Percentiles rank a stretch among this genome's conserved stretches.
These are phyloP conservation scores for Helicocarpus griseus DNA, from an alignment of 2,329 filamentous ascomycete species.

Conservation along the genomic window DNA sequence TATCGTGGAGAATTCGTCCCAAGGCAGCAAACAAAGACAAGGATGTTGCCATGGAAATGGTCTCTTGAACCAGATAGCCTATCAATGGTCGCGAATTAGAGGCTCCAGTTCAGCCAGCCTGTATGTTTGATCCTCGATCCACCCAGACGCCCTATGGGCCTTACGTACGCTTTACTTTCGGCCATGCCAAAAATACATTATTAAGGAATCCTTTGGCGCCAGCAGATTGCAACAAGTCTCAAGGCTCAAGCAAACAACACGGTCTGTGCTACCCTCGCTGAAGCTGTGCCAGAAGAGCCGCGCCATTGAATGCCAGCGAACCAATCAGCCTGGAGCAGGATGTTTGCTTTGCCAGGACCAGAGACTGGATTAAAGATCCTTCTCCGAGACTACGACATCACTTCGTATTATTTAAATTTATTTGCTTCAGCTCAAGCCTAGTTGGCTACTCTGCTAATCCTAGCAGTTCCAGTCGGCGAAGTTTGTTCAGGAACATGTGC, in stretches of 20 bases:
- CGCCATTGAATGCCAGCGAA: neutral
- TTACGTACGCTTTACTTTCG: neutral
- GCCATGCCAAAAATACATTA: neutral
- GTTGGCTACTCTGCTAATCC: too few relatives aligned
- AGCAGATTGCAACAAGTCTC: neutral
- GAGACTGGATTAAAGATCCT: neutral
- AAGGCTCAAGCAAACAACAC: neutral
- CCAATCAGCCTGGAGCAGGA: neutral
- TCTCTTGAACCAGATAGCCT: neutral
- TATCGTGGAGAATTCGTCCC: neutral
- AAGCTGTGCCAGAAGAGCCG: too few relatives aligned
- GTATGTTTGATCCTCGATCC: neutral
- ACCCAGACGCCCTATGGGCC: neutral
- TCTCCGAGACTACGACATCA: neutral
- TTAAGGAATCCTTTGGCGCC: too few relatives aligned
- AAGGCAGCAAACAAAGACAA: slow-evolving; percentile 1
- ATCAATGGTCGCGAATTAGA: neutral
- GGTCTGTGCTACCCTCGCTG: neutral
- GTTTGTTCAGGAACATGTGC: too few relatives aligned
- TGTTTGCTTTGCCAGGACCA: neutral
- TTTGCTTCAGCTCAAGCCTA: too few relatives aligned
- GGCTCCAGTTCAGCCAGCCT: neutral
- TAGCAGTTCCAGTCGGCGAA: neutral
- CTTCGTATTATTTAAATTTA: too few relatives aligned
- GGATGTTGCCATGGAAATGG: slow-evolving; percentile 3